Evolutionary conservation across 2,329 filamentous ascomycete genomes (phyloP), one percentile per base, ranked within the genome.

Genomic region (Fusarium fracticaudum): DNA sequence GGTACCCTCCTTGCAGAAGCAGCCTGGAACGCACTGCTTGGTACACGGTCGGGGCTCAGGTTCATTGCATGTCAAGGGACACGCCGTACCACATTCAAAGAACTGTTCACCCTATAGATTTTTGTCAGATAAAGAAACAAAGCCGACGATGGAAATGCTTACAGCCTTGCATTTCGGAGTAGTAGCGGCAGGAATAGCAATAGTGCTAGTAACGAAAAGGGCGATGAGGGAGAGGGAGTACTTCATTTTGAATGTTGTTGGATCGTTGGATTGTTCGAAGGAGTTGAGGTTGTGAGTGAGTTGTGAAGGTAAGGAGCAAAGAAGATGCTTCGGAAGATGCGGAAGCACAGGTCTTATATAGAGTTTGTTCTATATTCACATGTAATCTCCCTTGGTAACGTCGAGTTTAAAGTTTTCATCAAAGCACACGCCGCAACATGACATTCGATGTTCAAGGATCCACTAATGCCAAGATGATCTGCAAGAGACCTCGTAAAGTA

Each of bases 41-140:
- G 17, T 51, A 9, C 48, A 51, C 4, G 17, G 15, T 20, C 22
- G 48, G 12, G 48, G 48, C 31, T 35, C 48, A 1, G 48, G 48
- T 1, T 24, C 5, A 20, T 20, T 18, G 22, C 48, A 51, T 5
- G 17, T 51, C 31, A 51, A 35, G 8, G 48, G 48, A 14, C 48
- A 51, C 0, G 48, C 48, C 6, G 48, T 35, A 1, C 48, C 48
- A 17, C 48, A 51, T 14, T 24, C 15, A 10, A 20, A 14, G 31
- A 24, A 51, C 2, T 35, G 22, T 35, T 51, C 48, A 4, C 17
- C 48, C 48, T 51, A 10, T 6, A 0, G 22, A 24, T 8, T 2
- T 0, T 0, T 8, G 31, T 51, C 20, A 51, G 6, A 24, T 20
- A 1, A 3, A 20, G 22, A 10, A 14, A 14, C 4, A n/a, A n/a